Conservation (phyloP, 768 basidiomycete species). For the Tulasnella sp. region DNA sequence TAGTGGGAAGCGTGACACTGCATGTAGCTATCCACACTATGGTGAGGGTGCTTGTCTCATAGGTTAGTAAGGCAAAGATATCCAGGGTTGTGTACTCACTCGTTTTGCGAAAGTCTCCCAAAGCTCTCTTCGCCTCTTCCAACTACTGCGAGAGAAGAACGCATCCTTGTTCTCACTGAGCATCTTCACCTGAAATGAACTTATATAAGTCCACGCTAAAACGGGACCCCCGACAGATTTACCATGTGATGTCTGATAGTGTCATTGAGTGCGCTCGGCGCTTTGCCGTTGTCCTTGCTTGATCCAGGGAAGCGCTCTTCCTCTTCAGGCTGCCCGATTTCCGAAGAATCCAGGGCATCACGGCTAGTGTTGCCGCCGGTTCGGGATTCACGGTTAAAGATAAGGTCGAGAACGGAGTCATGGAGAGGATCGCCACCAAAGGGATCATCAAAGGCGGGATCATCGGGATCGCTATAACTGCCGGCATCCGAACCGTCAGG, state of each 20-base stretch:
- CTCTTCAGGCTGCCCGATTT: background rate
- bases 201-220: background rate
- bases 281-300: background rate
- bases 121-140: background rate
- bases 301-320: background rate
- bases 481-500: too few species aligned
- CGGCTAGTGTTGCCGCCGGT: too few species aligned
- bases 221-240: background rate
- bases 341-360: too few species aligned
- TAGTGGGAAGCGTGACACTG: background rate
- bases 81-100: background rate
- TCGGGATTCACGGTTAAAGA: too few species aligned
- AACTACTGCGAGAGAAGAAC: background rate
- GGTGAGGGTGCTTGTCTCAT: background rate
- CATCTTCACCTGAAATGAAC: background rate
- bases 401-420: too few species aligned
- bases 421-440: too few species aligned
- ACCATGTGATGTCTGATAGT: background rate
- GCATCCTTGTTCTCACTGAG: background rate
- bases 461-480: too few species aligned
- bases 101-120: background rate
- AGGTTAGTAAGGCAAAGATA: background rate
- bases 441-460: too few species aligned
- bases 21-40: background rate
- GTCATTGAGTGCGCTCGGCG: background rate